phyloP scores from a whole-genome alignment of 768 basidiomycete genomes.

The Candolleomyces aberdarensis region DNA sequence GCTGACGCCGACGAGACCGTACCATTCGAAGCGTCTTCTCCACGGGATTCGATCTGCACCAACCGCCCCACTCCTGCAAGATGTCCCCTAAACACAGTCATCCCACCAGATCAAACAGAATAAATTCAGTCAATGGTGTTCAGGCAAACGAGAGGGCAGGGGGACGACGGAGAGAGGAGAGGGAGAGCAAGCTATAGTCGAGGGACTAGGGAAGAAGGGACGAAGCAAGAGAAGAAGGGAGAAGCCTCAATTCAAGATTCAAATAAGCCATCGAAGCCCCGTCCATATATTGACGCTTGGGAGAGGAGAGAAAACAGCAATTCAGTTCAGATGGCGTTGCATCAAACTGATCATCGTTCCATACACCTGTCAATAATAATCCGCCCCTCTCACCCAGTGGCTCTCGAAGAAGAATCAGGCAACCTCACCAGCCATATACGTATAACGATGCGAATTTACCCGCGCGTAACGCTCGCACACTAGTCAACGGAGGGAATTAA shows the following conservation, averaged over 20 bases:
- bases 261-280: background rate
- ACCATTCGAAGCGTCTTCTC: background rate
- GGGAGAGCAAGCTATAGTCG: background rate
- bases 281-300: slow-evolving; percentile 1
- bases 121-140: background rate
- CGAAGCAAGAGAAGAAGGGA: background rate
- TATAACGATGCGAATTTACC: no score
- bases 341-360: slow-evolving; percentile 2
- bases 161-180: background rate
- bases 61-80: background rate
- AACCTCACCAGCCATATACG: no score
- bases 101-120: background rate
- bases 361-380: background rate
- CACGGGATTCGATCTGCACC: background rate
- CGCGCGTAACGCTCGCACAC: background rate
- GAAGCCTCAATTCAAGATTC: background rate
- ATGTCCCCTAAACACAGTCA: background rate
- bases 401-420: no score
- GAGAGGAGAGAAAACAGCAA: background rate
- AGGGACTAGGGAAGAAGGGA: background rate
- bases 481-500: background rate
- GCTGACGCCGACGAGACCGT: background rate
- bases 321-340: background rate
- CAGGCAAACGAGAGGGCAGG: background rate
- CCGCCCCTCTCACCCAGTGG: no score